A percentile compares a stretch with the other conserved stretches of the same genome.
Evolutionary conservation across 306 rosid species (phyloP).

Genomic region (Cucurbita moschata): DNA sequence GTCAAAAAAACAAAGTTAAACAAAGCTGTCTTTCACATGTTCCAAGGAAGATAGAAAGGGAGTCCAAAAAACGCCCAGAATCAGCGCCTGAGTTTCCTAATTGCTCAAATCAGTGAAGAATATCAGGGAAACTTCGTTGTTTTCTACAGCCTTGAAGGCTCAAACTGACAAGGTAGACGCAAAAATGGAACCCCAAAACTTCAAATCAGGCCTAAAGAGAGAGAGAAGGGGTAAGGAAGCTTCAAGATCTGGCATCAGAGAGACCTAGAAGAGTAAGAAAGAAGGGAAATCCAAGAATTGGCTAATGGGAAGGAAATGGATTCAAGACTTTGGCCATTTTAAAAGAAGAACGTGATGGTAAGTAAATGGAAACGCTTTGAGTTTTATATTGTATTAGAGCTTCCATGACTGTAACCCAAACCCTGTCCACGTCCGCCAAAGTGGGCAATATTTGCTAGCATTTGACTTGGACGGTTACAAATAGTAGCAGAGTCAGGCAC

Average conservation of each 20-base stretch:
- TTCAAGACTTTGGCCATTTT: background rate
- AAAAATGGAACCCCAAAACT: background rate
- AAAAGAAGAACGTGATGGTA: background rate
- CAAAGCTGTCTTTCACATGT: conserved; percentile 13
- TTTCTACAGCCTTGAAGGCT: conserved; percentile 15
- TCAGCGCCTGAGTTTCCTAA: conserved; percentile 12
- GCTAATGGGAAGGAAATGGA: background rate
- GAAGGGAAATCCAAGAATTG: background rate
- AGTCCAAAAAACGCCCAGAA: conserved; percentile 11
- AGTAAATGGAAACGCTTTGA: background rate
- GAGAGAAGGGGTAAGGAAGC: background rate
- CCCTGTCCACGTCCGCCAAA: background rate
- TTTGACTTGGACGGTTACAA: too few species aligned
- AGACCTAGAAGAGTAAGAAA: background rate
- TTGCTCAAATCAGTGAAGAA: background rate
- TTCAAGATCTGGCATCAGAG: background rate
- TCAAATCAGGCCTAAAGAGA: background rate
- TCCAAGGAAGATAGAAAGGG: conserved; percentile 14
- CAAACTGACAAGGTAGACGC: background rate
- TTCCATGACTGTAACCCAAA: background rate
- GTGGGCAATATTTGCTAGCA: too few species aligned
- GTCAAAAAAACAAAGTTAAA: conserved; percentile 15
- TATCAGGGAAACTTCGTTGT: conserved; percentile 2
- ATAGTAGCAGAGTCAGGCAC: too few species aligned
- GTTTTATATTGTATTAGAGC: background rate